A percentile compares a stretch with the other conserved stretches of the same genome.
phyloP scores from a whole-genome alignment of 192 early-diverging fungal species.

The Ambispora gerdemannii region DNA sequence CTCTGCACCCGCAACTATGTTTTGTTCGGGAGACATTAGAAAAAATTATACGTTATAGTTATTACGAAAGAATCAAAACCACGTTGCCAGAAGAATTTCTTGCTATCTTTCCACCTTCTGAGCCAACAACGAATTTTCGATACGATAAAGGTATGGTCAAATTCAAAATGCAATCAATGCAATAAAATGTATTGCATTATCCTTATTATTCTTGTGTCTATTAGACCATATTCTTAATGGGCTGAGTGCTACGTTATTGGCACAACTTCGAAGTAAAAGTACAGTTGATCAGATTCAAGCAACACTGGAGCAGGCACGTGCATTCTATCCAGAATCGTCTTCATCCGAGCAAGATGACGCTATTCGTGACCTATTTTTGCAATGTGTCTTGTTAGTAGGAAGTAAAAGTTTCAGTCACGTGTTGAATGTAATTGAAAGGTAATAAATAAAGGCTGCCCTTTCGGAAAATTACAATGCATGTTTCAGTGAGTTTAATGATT shows the following conservation, averaged over 20 bases:
- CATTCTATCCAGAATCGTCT: slow-evolving; percentile 33
- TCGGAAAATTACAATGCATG: too few relatives aligned
- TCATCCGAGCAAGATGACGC: slow-evolving; percentile 48
- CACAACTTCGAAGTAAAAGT: slow-evolving; percentile 45
- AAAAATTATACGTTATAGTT: slow-evolving; percentile 80
- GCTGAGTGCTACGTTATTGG: slow-evolving; percentile 42
- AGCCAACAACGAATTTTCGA: slow-evolving; percentile 71
- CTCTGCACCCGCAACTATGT: slow-evolving; percentile 54
- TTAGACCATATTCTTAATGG: slow-evolving; percentile 43
- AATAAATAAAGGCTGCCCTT: slow-evolving; percentile 31
- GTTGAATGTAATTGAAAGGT: slow-evolving; percentile 88
- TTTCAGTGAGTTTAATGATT: too few relatives aligned
- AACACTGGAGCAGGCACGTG: slow-evolving; percentile 43
- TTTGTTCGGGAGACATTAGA: slow-evolving; percentile 88
- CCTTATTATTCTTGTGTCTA: background rate
- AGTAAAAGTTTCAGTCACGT: slow-evolving; percentile 93
- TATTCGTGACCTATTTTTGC: slow-evolving; percentile 70
- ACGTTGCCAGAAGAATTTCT: slow-evolving; percentile 69
- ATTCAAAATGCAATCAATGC: background rate
- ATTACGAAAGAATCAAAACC: slow-evolving; percentile 83
- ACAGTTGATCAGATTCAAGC: slow-evolving; percentile 47
- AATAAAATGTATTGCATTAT: background rate
- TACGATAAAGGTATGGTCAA: slow-evolving; percentile 52
- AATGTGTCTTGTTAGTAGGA: slow-evolving; percentile 83
- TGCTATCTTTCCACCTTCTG: slow-evolving; percentile 52